phyloP scores from a whole-genome alignment of 352 stramenopile species.

The Pythium insidiosum region DNA sequence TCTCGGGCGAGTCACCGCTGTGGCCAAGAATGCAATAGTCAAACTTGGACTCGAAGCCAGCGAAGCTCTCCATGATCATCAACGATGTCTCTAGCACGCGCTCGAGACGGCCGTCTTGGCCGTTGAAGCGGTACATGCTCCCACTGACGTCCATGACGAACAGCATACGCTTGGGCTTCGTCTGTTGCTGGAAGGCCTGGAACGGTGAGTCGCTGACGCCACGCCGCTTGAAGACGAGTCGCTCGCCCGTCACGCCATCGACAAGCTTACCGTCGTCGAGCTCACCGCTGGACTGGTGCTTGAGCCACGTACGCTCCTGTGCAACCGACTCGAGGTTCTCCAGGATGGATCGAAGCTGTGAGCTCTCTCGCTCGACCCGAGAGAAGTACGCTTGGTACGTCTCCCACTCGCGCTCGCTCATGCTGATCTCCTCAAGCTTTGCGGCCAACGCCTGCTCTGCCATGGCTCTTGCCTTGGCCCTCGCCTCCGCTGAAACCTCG shows the following conservation, averaged over 20 bases:
- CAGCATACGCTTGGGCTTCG: conserved; percentile 77
- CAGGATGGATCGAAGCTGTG: conserved; percentile 72
- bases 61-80: conserved; percentile 96
- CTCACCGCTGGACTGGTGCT: conserved; percentile 90
- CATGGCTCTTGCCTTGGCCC: conserved; percentile 52
- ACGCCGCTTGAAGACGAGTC: conserved; percentile 90
- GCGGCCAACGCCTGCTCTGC: conserved; percentile 66
- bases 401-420: conserved; percentile 74
- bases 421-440: conserved; percentile 73
- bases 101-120: conserved; percentile 88
- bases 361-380: conserved; percentile 68
- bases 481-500: conserved; percentile 84
- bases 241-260: conserved; percentile 89
- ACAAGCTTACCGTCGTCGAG: conserved; percentile 94
- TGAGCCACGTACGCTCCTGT: conserved; percentile 90
- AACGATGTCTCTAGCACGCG: conserved; percentile 90
- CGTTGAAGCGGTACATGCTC: conserved; percentile 93
- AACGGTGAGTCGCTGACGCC: conserved; percentile 44
- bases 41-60: conserved; percentile 84
- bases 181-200: conserved; percentile 19
- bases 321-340: conserved; percentile 74
- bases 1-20: conserved; percentile 81
- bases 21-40: conserved; percentile 92
- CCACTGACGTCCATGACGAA: conserved; percentile 93
- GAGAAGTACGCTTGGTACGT: conserved; percentile 73